A percentile compares a stretch with the other conserved stretches of the same genome.
Conservation (phyloP, 176 grass and related monocot species). For the Ananas comosus region DNA sequence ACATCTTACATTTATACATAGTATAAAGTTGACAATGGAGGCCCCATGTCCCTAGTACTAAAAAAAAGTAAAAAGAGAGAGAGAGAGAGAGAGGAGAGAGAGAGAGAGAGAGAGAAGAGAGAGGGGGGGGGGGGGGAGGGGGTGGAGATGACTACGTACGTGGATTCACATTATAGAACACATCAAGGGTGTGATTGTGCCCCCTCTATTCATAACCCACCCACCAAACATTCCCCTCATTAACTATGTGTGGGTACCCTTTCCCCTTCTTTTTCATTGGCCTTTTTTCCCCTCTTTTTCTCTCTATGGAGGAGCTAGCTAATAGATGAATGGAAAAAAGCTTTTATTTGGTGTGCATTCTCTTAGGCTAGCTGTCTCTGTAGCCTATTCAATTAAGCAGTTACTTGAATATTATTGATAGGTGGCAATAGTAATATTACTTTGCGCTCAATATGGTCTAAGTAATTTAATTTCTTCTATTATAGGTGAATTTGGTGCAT, state of each 20-base stretch:
- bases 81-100: background rate
- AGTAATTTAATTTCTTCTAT: too few relatives aligned
- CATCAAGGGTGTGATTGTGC: conserved; percentile 36
- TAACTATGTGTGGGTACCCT: conserved; percentile 28
- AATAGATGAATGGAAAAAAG: too few relatives aligned
- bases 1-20: background rate
- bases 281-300: background rate
- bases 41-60: background rate
- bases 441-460: too few relatives aligned
- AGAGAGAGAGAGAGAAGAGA: background rate
- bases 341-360: too few relatives aligned
- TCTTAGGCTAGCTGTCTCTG: too few relatives aligned
- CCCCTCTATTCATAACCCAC: conserved; percentile 29
- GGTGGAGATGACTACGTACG: conserved; percentile 22
- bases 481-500: too few relatives aligned
- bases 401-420: too few relatives aligned
- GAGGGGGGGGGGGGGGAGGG: too few relatives aligned
- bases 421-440: too few relatives aligned
- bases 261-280: background rate
- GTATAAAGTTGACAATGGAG: conserved; percentile 22
- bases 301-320: background rate
- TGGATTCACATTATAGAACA: conserved; percentile 33
- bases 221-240: conserved; percentile 30
- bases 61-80: background rate
- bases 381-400: too few relatives aligned